Evolutionary conservation across 2,329 filamentous ascomycete species (phyloP), one percentile per base, ranked within the genome.

Genomic region (Hirsutella minnesotensis): DNA sequence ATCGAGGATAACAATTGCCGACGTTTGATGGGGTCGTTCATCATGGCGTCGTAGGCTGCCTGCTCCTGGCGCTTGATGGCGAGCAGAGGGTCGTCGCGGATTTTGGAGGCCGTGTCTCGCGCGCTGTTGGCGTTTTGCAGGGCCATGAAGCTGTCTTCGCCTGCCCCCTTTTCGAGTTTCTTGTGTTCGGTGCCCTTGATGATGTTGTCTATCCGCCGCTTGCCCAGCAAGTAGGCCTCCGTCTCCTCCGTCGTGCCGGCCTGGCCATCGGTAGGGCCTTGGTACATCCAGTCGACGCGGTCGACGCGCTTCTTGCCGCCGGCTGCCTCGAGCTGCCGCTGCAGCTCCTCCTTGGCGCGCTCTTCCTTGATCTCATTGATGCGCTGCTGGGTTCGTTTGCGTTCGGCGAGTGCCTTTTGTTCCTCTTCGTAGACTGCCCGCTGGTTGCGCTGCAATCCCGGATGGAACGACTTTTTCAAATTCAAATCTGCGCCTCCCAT

Each of bases 251-350:
- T 77, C 33, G 78, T 86, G 24, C 83, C 83, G n/a, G 71, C 69
- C 56, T 85, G 81, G 30, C 86, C 86, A 55, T 77, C 72, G 40
- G 82, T 83, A 8, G 92, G 88, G 1, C 90, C 90, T 53, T 83
- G 79, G 64, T 98, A 98, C 87, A 98, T 95, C 86, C 92, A 98
- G 56, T 96, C 92, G 21, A 98, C 90, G 30, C 88, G 80, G 53
- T 90, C 82, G 24, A 83, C 67, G 42, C 83, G 75, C 57, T 87
- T 89, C 54, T 76, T 79, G 44, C 89, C 88, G 31, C 92, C 92
- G 1, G 88, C 83, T 3, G 83, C 81, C 64, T 95, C 92, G 44
- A 95, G 86, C 51, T 96, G 75, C 41, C 81, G 78, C 62, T 95
- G 86, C 1, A 96, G 77, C 61, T 96, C 89, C 61, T 95, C 87